phyloP scores from a whole-genome alignment of 495 filamentous ascomycete species.

The Aspergillus cristatus region DNA sequence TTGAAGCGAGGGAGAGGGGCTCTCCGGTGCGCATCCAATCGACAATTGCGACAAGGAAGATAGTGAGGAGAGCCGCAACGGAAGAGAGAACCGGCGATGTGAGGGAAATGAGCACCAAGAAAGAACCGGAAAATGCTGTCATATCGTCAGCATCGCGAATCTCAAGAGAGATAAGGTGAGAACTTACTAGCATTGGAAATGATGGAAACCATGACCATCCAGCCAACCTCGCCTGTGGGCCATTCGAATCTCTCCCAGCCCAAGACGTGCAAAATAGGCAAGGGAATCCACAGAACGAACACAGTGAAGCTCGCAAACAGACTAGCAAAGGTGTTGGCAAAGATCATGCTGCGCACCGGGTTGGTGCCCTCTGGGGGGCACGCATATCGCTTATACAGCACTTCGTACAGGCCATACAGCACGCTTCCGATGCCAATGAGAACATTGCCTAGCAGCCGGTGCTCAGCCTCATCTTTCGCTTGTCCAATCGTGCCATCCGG shows the following conservation, averaged over 20 bases:
- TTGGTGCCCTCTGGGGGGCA: constrained; percentile 86
- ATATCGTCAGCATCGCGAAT: neutral
- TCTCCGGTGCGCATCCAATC: constrained; percentile 79
- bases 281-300: constrained; percentile 79
- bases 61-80: constrained; percentile 87
- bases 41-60: constrained; percentile 87
- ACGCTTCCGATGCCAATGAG: constrained; percentile 91
- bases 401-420: constrained; percentile 94
- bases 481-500: constrained; percentile 38
- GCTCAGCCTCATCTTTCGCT: constrained; percentile 41
- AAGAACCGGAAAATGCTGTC: constrained; percentile 77
- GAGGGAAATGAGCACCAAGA: constrained; percentile 83
- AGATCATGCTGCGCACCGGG: constrained; percentile 75
- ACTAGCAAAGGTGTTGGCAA: constrained; percentile 84
- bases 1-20: constrained; percentile 60
- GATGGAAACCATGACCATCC: constrained; percentile 71
- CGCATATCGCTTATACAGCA: constrained; percentile 84
- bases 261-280: constrained; percentile 70
- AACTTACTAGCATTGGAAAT: constrained; percentile 72
- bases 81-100: constrained; percentile 87
- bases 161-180: too few relatives aligned
- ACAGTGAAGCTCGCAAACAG: constrained; percentile 80
- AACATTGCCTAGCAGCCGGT: constrained; percentile 71
- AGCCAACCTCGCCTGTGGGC: constrained; percentile 65
- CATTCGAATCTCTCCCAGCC: constrained; percentile 76